Conservation (phyloP, 2,329 filamentous ascomycete genomes). For the Epichloe sp. region DNA sequence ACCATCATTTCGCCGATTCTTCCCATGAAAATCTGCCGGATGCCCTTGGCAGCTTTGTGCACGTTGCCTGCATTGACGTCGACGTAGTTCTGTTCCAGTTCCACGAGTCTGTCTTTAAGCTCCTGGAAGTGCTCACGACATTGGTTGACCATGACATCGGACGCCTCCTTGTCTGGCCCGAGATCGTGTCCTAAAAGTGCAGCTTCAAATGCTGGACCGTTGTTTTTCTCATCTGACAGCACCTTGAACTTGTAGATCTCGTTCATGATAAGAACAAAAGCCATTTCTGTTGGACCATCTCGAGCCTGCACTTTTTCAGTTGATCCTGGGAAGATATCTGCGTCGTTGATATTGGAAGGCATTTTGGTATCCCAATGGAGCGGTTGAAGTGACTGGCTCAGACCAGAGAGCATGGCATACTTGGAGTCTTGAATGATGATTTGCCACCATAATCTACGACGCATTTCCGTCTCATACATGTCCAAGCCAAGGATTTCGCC, state of each 20-base stretch:
- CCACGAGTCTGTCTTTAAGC: constrained; percentile 29
- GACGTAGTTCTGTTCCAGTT: constrained; percentile 35
- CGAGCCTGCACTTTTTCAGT: constrained; percentile 36
- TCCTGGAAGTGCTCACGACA: constrained; percentile 29
- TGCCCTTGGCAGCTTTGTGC: constrained; percentile 35
- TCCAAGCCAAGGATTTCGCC: constrained; percentile 41
- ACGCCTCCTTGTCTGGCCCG: constrained; percentile 13
- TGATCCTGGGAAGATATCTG: constrained; percentile 41
- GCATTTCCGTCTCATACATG: constrained; percentile 54
- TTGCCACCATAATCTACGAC: constrained; percentile 55
- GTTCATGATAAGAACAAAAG: constrained; percentile 38
- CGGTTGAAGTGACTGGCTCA: constrained; percentile 38
- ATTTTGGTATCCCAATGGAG: constrained; percentile 42
- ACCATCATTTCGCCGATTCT: constrained; percentile 36
- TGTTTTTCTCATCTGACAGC: constrained; percentile 25
- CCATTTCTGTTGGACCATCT: constrained; percentile 49
- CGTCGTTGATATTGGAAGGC: constrained; percentile 46
- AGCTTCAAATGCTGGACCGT: constrained; percentile 34
- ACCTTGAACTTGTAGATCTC: constrained; percentile 37
- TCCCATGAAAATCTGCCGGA: constrained; percentile 33
- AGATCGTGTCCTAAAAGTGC: constrained; percentile 33
- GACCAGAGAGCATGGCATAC: constrained; percentile 43
- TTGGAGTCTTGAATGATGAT: constrained; percentile 45
- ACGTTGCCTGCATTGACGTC: constrained; percentile 38
- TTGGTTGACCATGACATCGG: constrained; percentile 12